phyloP scores from a whole-genome alignment of 1,139 yeast genomes.

The Yamadazyma diddensiae region DNA sequence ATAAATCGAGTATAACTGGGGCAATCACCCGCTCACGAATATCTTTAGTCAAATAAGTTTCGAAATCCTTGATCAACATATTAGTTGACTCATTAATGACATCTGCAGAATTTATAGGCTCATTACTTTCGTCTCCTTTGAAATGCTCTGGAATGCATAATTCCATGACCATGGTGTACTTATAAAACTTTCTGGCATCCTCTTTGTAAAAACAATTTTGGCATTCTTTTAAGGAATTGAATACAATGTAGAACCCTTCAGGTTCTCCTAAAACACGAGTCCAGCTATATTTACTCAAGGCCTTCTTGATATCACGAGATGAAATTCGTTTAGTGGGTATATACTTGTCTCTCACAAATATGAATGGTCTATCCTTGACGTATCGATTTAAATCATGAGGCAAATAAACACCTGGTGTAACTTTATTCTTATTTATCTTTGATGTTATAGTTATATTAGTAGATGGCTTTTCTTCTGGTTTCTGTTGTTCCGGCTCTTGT shows the following conservation, averaged over 20 bases:
- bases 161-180: constrained; percentile 56
- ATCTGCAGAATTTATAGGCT: constrained; percentile 18
- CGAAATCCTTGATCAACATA: constrained; percentile 61
- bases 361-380: constrained; percentile 54
- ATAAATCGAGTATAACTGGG: constrained; percentile 61
- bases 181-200: constrained; percentile 56
- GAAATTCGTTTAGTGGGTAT: constrained; percentile 51
- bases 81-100: constrained; percentile 57
- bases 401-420: constrained; percentile 32
- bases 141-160: constrained; percentile 42
- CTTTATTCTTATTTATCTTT: constrained; percentile 27
- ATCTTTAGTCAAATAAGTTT: constrained; percentile 63
- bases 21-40: constrained; percentile 73
- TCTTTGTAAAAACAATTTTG: constrained; percentile 62
- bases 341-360: constrained; percentile 52
- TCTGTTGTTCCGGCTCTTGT: constrained; percentile 12
- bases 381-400: constrained; percentile 46
- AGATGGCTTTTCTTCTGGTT: constrained; percentile 8
- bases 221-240: constrained; percentile 63
- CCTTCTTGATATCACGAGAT: constrained; percentile 52
- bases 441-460: constrained; percentile 36
- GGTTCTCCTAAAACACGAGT: constrained; percentile 60
- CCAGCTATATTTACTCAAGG: constrained; percentile 59
- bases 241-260: constrained; percentile 69
- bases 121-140: constrained; percentile 9